Evolutionary conservation across 805 yeast genomes (phyloP), one percentile per base, ranked within the genome.

Genomic region (Metschnikowia lunata): DNA sequence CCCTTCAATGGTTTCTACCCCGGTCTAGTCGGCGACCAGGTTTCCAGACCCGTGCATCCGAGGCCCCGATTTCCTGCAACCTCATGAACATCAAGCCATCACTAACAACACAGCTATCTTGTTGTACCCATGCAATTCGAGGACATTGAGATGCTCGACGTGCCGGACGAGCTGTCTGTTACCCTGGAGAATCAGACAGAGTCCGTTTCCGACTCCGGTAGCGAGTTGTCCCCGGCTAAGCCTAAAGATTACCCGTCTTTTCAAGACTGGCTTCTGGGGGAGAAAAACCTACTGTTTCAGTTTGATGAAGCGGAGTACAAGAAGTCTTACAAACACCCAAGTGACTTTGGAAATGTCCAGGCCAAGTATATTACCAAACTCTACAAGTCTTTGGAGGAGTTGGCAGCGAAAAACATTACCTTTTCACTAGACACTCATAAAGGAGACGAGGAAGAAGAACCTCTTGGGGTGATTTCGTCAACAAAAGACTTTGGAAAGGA

Each of bases 311-410:
- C 64, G 44, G 73, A 76, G 4, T 73, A 71, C 47, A 51, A 57
- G 32, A 52, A 54, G 8, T 63, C 68, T 34, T 40, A 75, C 26
- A 45, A 65, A 8, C 66, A 70, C n/a, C 40, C 45, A 10, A 39
- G 35, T 34, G 75, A 68, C 34, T 63, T 67, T 27, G 67, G 78
- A 1, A 54, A 56, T 7, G 64, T 63, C 18, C 82, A 75, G 52
- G 55, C 65, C 2, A 58, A 69, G 9, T 84, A 78, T 50, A 70
- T 80, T 33, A 73, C 74, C 27, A 58, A 68, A 8, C 53, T 79
- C 11, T 85, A 75, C 59, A 76, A 77, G 48, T 65, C 74, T 3
- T 74, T 82, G 49, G 81, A 80, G 47, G 51, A 46, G 9, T 53
- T 68, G 42, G 47, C 54, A 34, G 55, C 49, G 9, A 49, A 53